phyloP scores from a whole-genome alignment of 805 yeast species.

The Cyberlindnera meyerae region DNA sequence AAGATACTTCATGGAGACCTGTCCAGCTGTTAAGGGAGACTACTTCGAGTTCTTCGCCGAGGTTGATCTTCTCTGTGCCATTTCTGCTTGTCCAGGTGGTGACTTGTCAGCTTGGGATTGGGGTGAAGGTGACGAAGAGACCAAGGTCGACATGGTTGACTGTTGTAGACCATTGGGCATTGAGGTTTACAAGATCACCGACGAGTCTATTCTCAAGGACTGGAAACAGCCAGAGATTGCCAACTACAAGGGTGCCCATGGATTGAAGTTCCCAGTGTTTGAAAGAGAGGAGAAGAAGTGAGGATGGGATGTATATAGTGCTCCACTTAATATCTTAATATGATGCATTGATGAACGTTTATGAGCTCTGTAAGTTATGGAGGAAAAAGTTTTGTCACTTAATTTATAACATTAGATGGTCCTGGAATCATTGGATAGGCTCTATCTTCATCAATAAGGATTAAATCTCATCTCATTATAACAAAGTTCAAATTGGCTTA shows the following conservation, averaged over 20 bases:
- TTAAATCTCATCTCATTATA: no score
- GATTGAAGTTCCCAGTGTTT: slow-evolving; percentile 30
- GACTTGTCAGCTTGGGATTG: slow-evolving; percentile 66
- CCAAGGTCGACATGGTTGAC: slow-evolving; percentile 47
- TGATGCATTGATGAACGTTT: background rate
- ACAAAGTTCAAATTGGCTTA: no score
- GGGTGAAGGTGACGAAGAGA: slow-evolving; percentile 52
- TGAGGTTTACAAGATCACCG: slow-evolving; percentile 52
- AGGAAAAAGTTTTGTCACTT: no score
- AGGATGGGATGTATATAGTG: background rate
- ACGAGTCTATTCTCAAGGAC: slow-evolving; percentile 37
- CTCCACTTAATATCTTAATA: background rate
- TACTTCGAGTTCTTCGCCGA: slow-evolving; percentile 67
- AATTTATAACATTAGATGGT: no score
- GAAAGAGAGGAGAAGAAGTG: slow-evolving; percentile 11
- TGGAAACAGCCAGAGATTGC: slow-evolving; percentile 51
- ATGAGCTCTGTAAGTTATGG: no score
- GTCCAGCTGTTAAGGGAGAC: slow-evolving; percentile 56
- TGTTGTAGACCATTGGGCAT: slow-evolving; percentile 61
- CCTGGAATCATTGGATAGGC: no score
- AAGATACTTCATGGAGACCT: slow-evolving; percentile 66
- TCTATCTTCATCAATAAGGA: no score
- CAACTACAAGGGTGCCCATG: slow-evolving; percentile 55
- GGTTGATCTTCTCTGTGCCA: slow-evolving; percentile 57
- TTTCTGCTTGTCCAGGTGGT: slow-evolving; percentile 69